Evolutionary conservation across 1,139 yeast genomes (phyloP), one percentile per base, ranked within the genome.

Genomic region (Wickerhamomyces sp.): DNA sequence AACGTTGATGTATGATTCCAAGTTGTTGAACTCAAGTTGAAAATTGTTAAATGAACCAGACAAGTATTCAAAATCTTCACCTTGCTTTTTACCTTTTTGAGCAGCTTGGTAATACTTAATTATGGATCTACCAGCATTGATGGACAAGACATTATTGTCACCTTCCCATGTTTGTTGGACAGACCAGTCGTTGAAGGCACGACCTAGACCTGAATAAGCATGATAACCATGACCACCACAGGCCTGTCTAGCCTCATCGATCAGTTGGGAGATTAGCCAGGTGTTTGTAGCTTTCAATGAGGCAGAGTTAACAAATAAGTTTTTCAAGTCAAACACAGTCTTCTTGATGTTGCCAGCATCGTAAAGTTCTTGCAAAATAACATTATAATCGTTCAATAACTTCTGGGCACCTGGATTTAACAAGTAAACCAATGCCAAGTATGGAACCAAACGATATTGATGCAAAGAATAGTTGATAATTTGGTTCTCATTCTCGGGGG

Each of bases 81-180:
- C 58, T 36, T 69, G 66, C 39, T 48, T 54, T 40, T 54, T 59
- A 29, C 70, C 69, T 35, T 57, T 55, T 23, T 61, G 40, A 16
- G 60, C 60, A 28, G 58, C 60, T 38, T 58, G 57, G 36, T 74
- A 69, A 48, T 70, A 68, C 62, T 81, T 83, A 45, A 80, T 63
- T 32, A 82, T 72, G 37, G 84, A 78, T 62, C 83, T 75, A 46
- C 96, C 96, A 44, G 88, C 78, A 42, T 88, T 80, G 60, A 86
- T 75, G 9, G 88, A 86, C 50, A 88, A 69, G 33, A 88, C 81
- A 54, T 81, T 87, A 67, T 88, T 88, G 61, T 88, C 96, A 61
- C 96, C 96, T 66, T 88, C 96, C 96, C 96, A 88, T 18, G 96
- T 88, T 63, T 95, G 86, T 65, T 88, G 95, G 32, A 88, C 96